Base-by-base conservation (phyloP, 768 basidiomycete genomes). In the Boletellus ananiceps region DNA sequence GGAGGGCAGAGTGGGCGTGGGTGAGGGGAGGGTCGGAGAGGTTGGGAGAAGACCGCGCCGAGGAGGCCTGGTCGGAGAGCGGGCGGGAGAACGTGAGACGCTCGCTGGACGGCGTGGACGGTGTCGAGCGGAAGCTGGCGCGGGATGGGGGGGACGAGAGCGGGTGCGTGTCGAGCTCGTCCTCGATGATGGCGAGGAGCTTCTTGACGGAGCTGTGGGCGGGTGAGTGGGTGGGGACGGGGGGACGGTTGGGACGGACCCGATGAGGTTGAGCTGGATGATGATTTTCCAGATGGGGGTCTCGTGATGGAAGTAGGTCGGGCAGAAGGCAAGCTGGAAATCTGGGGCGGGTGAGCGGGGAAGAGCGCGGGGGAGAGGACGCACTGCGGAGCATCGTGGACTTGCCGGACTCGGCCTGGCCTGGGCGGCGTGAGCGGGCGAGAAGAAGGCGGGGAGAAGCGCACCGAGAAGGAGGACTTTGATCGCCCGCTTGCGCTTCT, bases 251-350 rank as follows among this genome's bases (percentile, higher is more conserved):
- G 4, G 1, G 16, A 58, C 69, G 13, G 43, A 82, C 83, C 77
- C 68, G 51, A 86, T 84, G 53, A 87, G 67, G 57, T 87, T 87
- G 37, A 87, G 77, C 54, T 87, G 82, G 8, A 88, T 74, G 46
- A 87, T 75, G 12, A 76, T 73, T 52, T 74, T 78, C 84, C 85
- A 88, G 7, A 79, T 73, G 0, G 71, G 57, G 15, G 78, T 70
- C 51, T 88, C 83, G 39, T 59, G 71, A 38, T 77, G 75, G 48
- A 86, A 86, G 47, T 79, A 75, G 21, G 71, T 72, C 0, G 84
- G 84, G 8, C 81, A 76, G 57, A 85, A 84, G 0, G 79, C 74
- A 8, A 87, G 61, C 59, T 85, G 83, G 54, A 87, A 86, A 58
- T 88, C 84, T 18, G 7, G 2, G 13, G 32, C 13, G 25, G 9